Evolutionary conservation across 257 asterid genomes (phyloP), one percentile per base, ranked within the genome.

Genomic region (Nicotiana otophora): DNA sequence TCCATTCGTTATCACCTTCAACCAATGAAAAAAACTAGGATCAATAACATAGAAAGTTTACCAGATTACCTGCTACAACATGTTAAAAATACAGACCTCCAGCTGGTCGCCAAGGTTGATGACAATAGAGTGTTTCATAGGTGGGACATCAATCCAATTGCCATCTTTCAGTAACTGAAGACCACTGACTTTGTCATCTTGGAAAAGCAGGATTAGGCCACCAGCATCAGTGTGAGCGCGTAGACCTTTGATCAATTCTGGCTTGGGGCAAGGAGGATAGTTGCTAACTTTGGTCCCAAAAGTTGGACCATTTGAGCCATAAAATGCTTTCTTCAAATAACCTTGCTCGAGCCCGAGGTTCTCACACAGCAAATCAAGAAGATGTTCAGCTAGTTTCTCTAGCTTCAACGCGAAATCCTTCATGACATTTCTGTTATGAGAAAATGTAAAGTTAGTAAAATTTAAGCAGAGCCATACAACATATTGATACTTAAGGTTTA

Each of bases 201-300:
- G 97, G 86, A 92, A 92, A 65, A 92, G 92, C 17, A 92, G 89
- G 84, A 92, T 89, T 75, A 92, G 88, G 60, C 97, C 95, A 10
- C 97, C 95, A 10, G 97, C 97, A 58, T 92, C 94, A 17, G 95
- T 92, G 92, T 92, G 95, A 58, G 93, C 92, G 64, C 97, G 88
- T 55, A 92, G 94, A 74, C 97, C 97, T 81, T 92, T 92, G 87
- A 92, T 90, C 23, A 91, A 89, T 11, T 92, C 97, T 1, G 97
- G 95, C 34, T 86, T 85, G 16, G 95, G 97, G 62, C 97, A 92
- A 2, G 93, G 94, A 0, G 95, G 97, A 77, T 92, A 92, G 82
- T 91, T 91, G 89, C 93, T 89, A 48, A 92, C 97, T 83, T 92
- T 91, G 28, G 95, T 92, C 10, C 97, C 97, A 84, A 91, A 92